Evolutionary conservation across 495 filamentous ascomycete species (phyloP), one percentile per base, ranked within the genome.

Genomic region (Lophium mytilinum): DNA sequence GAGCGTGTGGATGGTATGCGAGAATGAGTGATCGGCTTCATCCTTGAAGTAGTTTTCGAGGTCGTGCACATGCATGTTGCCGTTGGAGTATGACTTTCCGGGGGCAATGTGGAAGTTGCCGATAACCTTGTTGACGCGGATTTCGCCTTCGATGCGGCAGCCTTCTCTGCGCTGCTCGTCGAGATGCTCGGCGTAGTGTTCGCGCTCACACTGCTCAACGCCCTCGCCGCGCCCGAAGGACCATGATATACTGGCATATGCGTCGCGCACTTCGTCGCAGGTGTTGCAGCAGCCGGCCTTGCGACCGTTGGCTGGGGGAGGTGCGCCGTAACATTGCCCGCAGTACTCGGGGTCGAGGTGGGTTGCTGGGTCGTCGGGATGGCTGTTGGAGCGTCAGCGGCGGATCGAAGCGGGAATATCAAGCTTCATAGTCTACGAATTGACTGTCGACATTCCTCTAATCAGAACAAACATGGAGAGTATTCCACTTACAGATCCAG

Each of bases 71-170:
- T 99, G 93, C 83, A 96, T 85, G 72, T 95, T 93, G 51, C 88
- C 88, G 66, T 86, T 93, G 63, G 84, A 90, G 79, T 96, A 97
- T 68, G 83, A 89, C 71, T 90, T 85, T 66, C 93, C 93, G 1
- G 93, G 94, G 1, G 93, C 94, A 64, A 99, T 87, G 73, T 99
- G 93, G 81, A 99, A 99, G 74, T 99, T 99, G 42, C 93, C 93
- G 52, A 97, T 78, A 1, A 99, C 93, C 69, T 98, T 99, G 76
- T 97, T 99, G 43, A 99, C 93, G 33, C 88, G 86, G 57, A 99
- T 79, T 11, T 83, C 85, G 56, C 93, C 93, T 64, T 96, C 91
- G 57, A 99, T 86, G 30, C 95, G 89, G 71, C 93, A 99, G 30
- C 93, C 93, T 68, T 99, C 94, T 14, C 83, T 78, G 21, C 90